These are phyloP conservation scores for Podaxis sp. DNA, from an alignment of 768 basidiomycete species.

Conservation along the genomic window DNA sequence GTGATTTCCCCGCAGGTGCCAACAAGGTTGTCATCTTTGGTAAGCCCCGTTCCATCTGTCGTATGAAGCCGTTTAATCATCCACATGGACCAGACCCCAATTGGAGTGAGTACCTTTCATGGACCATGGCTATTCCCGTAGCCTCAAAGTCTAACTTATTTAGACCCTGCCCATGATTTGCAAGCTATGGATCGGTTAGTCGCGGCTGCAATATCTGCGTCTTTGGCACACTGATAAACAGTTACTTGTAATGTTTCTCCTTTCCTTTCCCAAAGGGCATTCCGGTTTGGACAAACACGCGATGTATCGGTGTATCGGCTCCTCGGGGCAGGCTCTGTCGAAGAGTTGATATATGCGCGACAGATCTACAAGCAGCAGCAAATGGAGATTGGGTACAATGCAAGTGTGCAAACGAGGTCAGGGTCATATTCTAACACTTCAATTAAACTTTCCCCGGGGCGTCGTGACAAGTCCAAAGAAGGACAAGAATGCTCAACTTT, in stretches of 20 bases:
- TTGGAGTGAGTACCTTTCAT: conserved; percentile 69
- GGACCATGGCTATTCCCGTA: background rate
- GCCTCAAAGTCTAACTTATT: background rate
- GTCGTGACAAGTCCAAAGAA: background rate
- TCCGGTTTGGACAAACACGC: conserved; percentile 81
- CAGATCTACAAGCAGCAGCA: conserved; percentile 94
- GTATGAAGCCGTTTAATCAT: conserved; percentile 1
- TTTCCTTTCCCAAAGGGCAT: conserved; percentile 41
- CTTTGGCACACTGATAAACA: background rate
- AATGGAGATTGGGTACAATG: conserved; percentile 87
- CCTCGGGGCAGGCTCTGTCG: conserved; percentile 81
- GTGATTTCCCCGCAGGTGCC: conserved; percentile 42
- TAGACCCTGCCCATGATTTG: conserved; percentile 93
- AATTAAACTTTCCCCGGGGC: background rate
- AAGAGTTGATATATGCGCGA: conserved; percentile 84
- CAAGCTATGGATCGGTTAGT: conserved; percentile 78
- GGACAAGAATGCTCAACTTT: background rate
- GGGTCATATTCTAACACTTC: background rate
- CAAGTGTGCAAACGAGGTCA: conserved; percentile 77
- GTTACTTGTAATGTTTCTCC: background rate
- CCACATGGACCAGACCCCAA: conserved; percentile 63
- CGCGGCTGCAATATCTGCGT: background rate
- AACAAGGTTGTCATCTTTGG: conserved; percentile 94
- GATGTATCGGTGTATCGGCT: conserved; percentile 83
- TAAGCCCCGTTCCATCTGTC: conserved; percentile 24